Percentiles rank a stretch among this genome's conserved stretches.
phyloP scores from a whole-genome alignment of 2,329 filamentous ascomycete species.

The Trichoderma arundinaceum region DNA sequence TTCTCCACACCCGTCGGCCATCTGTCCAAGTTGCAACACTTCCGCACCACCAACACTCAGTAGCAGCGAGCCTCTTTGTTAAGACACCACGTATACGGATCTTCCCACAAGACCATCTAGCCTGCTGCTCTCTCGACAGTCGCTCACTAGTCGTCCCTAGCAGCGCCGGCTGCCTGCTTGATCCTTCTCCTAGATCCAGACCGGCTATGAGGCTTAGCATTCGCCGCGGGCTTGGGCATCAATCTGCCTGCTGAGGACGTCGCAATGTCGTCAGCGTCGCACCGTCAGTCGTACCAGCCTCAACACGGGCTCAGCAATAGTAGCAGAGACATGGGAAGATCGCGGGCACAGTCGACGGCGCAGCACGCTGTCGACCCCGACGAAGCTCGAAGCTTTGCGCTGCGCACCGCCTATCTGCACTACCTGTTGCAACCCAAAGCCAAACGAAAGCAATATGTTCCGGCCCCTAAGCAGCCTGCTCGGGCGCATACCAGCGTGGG shows the following conservation, averaged over 20 bases:
- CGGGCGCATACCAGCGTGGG: constrained; percentile 74
- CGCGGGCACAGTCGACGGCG: constrained; percentile 54
- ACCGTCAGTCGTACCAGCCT: constrained; percentile 52
- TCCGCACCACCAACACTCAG: not conserved
- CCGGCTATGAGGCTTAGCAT: constrained; percentile 42
- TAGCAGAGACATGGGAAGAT: constrained; percentile 50
- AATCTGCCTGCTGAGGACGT: constrained; percentile 40
- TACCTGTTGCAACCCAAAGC: constrained; percentile 91
- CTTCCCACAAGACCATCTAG: not conserved
- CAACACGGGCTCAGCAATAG: constrained; percentile 53
- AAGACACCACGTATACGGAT: constrained; percentile 13
- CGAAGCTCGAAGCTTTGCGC: constrained; percentile 88
- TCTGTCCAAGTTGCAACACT: constrained; percentile 15
- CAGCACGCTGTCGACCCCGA: constrained; percentile 63
- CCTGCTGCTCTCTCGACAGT: not conserved
- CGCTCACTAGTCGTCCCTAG: constrained; percentile 12
- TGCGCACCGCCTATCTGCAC: constrained; percentile 88
- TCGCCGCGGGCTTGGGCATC: constrained; percentile 40
- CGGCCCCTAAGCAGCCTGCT: constrained; percentile 65
- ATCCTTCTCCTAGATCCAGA: constrained; percentile 9
- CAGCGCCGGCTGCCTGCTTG: constrained; percentile 20
- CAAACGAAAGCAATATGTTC: constrained; percentile 86
- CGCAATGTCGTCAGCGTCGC: constrained; percentile 59
- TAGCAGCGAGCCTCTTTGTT: not conserved
- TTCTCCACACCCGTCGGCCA: constrained; percentile 16